Percentiles rank a stretch among this genome's conserved stretches.
phyloP scores from a whole-genome alignment of 192 early-diverging fungal species.

The Podila minutissima region DNA sequence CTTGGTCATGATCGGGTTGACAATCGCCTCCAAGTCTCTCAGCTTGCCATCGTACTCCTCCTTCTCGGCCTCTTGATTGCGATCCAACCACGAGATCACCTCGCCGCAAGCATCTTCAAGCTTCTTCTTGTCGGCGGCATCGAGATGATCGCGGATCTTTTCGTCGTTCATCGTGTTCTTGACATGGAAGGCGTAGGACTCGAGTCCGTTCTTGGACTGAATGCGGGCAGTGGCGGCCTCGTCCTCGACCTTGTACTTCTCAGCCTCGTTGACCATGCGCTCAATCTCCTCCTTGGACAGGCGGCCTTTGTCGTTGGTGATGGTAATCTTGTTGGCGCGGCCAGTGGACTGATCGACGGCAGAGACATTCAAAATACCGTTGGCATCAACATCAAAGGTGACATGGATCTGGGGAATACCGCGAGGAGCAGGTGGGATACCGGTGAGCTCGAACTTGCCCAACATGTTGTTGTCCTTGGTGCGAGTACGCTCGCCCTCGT shows the following conservation, averaged over 20 bases:
- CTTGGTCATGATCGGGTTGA: conserved; percentile 98
- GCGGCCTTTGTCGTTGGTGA: conserved; percentile 98
- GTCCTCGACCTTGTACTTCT: conserved; percentile 96
- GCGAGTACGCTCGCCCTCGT: conserved; percentile 92
- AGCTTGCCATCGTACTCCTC: conserved; percentile 94
- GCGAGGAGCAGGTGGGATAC: conserved; percentile 96
- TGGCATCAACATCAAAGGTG: conserved; percentile 95
- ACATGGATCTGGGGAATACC: conserved; percentile 97
- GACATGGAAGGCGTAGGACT: conserved; percentile 91
- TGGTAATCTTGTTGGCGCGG: conserved; percentile 93
- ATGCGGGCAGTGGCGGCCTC: conserved; percentile 88
- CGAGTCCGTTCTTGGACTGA: conserved; percentile 87
- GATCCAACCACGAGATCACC: conserved; percentile 92
- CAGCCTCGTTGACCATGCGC: conserved; percentile 91
- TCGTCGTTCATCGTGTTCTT: conserved; percentile 75
- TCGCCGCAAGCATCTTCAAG: conserved; percentile 85
- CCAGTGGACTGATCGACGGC: conserved; percentile 93
- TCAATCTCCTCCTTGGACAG: conserved; percentile 98
- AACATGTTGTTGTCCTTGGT: conserved; percentile 97
- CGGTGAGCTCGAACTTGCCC: conserved; percentile 96
- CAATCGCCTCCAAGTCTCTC: conserved; percentile 92
- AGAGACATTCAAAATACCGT: conserved; percentile 93
- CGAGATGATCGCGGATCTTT: conserved; percentile 84
- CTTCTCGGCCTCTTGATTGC: conserved; percentile 90
- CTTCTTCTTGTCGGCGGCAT: conserved; percentile 86